Conservation (phyloP, 306 rosid species). For the Purshia tridentata region DNA sequence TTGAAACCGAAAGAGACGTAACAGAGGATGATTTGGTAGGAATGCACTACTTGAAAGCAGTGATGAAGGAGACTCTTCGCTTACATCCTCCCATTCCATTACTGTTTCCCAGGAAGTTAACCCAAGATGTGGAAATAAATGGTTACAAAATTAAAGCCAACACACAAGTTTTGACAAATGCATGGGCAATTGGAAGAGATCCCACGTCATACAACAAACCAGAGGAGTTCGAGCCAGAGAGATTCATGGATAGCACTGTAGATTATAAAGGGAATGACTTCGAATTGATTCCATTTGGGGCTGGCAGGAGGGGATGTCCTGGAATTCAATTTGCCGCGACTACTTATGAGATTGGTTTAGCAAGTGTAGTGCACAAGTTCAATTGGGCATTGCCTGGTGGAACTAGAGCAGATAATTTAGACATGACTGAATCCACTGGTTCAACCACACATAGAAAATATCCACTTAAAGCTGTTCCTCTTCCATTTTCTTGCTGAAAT, state of each 20-base stretch:
- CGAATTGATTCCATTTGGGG: constrained; percentile 36
- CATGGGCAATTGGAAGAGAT: constrained; percentile 42
- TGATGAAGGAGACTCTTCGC: too few relatives aligned
- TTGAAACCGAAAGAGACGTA: too few relatives aligned
- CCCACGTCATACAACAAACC: constrained; percentile 28
- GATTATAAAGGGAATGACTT: constrained; percentile 34
- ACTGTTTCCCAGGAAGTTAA: constrained; percentile 34
- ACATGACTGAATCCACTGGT: constrained; percentile 32
- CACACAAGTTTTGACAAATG: constrained; percentile 28
- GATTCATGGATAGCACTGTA: constrained; percentile 10
- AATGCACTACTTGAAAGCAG: constrained; percentile 46
- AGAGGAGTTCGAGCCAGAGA: constrained; percentile 35
- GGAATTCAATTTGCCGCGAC: constrained; percentile 28
- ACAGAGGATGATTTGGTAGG: constrained; percentile 34
- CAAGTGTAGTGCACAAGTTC: constrained; percentile 32
- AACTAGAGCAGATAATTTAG: constrained; percentile 20
- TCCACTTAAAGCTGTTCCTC: constrained; percentile 29
- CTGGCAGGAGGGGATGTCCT: constrained; percentile 28
- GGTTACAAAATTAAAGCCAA: constrained; percentile 19
- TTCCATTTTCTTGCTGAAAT: constrained; percentile 1
- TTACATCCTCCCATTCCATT: constrained; percentile 46
- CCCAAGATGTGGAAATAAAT: background rate
- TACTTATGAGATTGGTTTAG: constrained; percentile 26
- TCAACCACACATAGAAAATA: constrained; percentile 17
- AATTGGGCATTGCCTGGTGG: constrained; percentile 28